These are phyloP conservation scores for Nissolia schottii DNA, from an alignment of 306 rosid genomes.

Conservation along the genomic window DNA sequence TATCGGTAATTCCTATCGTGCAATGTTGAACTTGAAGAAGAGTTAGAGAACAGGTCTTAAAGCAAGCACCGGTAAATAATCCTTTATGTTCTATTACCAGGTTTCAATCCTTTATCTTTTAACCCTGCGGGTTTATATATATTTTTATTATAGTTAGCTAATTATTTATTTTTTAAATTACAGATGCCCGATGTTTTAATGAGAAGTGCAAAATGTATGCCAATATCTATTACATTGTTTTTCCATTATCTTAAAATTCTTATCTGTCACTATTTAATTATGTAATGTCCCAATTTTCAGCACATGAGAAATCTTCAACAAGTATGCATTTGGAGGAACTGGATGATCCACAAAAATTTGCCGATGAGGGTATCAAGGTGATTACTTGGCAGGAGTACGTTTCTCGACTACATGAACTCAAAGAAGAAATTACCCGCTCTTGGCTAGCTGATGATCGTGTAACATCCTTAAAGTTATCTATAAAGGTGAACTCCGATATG, in stretches of 20 bases:
- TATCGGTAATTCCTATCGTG: constrained; percentile 11
- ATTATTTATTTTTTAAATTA: constrained; percentile 34
- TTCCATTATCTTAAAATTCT: background rate
- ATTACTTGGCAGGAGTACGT: constrained; percentile 81
- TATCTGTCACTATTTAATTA: constrained; percentile 16
- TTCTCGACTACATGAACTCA: constrained; percentile 79
- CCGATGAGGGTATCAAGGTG: constrained; percentile 64
- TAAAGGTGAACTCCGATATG: constrained; percentile 53
- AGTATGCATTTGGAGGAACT: constrained; percentile 72
- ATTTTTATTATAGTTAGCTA: constrained; percentile 5
- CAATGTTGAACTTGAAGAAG: constrained; percentile 8
- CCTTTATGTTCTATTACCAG: background rate
- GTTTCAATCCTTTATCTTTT: constrained; percentile 8
- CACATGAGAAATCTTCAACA: constrained; percentile 64
- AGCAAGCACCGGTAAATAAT: background rate
- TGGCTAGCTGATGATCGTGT: constrained; percentile 86
- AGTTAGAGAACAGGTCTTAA: background rate
- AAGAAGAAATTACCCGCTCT: constrained; percentile 72
- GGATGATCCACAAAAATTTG: constrained; percentile 62
- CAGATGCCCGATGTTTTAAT: constrained; percentile 68
- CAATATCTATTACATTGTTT: constrained; percentile 22
- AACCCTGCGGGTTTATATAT: constrained; percentile 6
- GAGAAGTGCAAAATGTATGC: constrained; percentile 82
- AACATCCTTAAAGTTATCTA: constrained; percentile 64
- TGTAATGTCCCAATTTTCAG: constrained; percentile 42